These are phyloP conservation scores for Coelastrella sp. DNA, from an alignment of 139 green algal species.

Conservation along the genomic window DNA sequence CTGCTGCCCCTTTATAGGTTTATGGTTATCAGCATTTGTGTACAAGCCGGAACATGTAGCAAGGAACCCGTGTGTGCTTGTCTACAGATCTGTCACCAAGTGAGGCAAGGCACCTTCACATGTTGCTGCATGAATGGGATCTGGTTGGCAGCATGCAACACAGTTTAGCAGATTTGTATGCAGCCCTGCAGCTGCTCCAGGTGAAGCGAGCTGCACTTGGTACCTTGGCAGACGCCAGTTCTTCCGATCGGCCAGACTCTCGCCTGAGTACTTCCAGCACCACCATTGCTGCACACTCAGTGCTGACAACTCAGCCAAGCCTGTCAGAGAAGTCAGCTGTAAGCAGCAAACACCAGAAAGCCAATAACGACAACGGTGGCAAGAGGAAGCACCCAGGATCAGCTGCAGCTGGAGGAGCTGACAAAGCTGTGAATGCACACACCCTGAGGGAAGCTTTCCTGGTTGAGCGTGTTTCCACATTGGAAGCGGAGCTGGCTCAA, in stretches of 20 bases:
- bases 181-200: slow-evolving; percentile 25
- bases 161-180: slow-evolving; percentile 21
- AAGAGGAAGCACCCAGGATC: no score
- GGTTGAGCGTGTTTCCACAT: slow-evolving; percentile 50
- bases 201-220: neutral
- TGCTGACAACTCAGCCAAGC: no score
- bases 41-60: no score
- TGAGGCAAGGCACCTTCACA: slow-evolving; percentile 63
- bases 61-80: neutral
- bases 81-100: slow-evolving; percentile 59
- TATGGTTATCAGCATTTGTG: no score
- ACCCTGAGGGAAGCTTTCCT: slow-evolving; percentile 56
- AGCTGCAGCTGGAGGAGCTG: neutral
- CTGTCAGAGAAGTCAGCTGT: slow-evolving; percentile 5
- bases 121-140: slow-evolving; percentile 65
- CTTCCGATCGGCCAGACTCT: no score
- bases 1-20: no score
- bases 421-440: neutral
- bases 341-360: neutral
- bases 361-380: no score
- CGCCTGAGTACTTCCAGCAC: neutral
- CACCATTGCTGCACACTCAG: neutral
- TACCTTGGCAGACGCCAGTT: neutral
- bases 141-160: slow-evolving; percentile 37
- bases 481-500: slow-evolving; percentile 55